phyloP scores from a whole-genome alignment of 73 alveolate genomes.

The Loxodes magnus region DNA sequence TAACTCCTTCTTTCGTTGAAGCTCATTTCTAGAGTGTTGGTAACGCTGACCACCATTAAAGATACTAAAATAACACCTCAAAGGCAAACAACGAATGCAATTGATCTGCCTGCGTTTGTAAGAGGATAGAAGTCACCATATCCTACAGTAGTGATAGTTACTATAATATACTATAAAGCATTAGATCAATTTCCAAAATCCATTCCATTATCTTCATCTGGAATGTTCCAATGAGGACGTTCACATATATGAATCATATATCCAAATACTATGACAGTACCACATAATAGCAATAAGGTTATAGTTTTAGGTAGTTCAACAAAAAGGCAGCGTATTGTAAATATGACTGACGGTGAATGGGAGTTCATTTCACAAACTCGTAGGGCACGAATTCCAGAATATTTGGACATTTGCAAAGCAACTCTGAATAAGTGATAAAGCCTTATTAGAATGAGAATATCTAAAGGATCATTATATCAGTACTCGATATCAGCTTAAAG shows the following conservation, averaged over 20 bases:
- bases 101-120: conserved; percentile 6
- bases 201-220: neutral
- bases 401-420: neutral
- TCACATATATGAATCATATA: conserved; percentile 28
- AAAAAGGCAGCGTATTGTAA: conserved; percentile 42
- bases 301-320: conserved; percentile 29
- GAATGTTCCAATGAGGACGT: conserved; percentile 16
- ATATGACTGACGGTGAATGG: conserved; percentile 24
- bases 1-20: neutral
- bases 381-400: conserved; percentile 20
- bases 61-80: conserved; percentile 23
- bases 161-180: conserved; percentile 29
- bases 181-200: conserved; percentile 10
- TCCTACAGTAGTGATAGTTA: conserved; percentile 43
- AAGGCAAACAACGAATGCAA: conserved; percentile 13
- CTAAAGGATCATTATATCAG: neutral
- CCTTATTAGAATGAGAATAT: neutral
- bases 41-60: conserved; percentile 6
- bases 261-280: conserved; percentile 25
- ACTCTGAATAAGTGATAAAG: conserved; percentile 9
- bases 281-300: conserved; percentile 13
- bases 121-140: conserved; percentile 40
- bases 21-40: conserved; percentile 6
- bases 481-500: neutral
- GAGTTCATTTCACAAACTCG: conserved; percentile 38